Conservation (phyloP, 2,329 filamentous ascomycete genomes). For the Tolypocladium guangdongense region DNA sequence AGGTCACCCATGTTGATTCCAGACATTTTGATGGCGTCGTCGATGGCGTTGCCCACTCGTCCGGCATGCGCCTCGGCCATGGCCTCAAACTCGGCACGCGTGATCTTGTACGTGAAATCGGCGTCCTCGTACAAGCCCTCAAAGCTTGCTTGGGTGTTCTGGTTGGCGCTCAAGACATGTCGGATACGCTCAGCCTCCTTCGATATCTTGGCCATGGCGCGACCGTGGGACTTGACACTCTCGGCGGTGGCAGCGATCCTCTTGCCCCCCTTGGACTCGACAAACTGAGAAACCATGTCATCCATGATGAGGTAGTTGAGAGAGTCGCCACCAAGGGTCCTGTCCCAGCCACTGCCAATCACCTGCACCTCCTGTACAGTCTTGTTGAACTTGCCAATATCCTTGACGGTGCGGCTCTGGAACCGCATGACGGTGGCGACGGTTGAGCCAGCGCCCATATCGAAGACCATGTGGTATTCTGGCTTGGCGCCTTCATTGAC, state of each 20-base stretch:
- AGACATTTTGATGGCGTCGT: conserved; percentile 63
- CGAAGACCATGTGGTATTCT: conserved; percentile 87
- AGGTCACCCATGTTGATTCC: conserved; percentile 65
- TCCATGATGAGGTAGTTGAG: conserved; percentile 82
- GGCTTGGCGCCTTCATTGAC: conserved; percentile 74
- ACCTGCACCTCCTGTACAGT: conserved; percentile 92
- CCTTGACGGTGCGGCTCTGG: conserved; percentile 81
- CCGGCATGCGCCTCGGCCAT: conserved; percentile 57
- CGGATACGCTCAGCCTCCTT: conserved; percentile 83
- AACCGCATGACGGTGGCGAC: conserved; percentile 85
- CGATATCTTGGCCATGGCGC: conserved; percentile 78
- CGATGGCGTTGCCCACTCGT: conserved; percentile 58
- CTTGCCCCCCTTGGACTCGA: conserved; percentile 57
- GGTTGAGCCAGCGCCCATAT: conserved; percentile 94
- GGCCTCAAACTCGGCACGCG: conserved; percentile 69
- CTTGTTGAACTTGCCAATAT: conserved; percentile 89
- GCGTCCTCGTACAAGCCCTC: conserved; percentile 87
- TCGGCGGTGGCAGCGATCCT: conserved; percentile 50
- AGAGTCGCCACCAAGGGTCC: conserved; percentile 77
- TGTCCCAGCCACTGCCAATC: conserved; percentile 78
- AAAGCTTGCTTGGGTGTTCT: conserved; percentile 67
- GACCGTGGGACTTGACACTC: conserved; percentile 62
- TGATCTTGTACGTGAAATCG: conserved; percentile 87
- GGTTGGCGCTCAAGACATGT: conserved; percentile 88
- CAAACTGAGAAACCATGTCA: conserved; percentile 75